These are phyloP conservation scores for Rossbeevera mucosa DNA, from an alignment of 768 basidiomycete species.

Conservation along the genomic window DNA sequence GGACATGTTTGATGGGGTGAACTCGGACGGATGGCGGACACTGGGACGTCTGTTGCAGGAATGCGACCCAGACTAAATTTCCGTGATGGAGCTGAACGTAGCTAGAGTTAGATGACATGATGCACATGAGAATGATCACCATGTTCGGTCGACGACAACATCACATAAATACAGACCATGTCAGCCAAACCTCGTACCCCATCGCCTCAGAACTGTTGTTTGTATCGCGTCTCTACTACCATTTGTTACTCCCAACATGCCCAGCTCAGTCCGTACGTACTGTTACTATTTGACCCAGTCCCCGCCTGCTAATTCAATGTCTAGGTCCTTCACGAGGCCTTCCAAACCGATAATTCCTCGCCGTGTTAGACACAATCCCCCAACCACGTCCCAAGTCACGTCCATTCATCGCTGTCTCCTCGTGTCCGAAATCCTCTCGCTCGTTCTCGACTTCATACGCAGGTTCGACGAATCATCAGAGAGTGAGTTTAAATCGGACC, in stretches of 20 bases:
- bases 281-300: background rate
- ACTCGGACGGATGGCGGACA: background rate
- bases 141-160: too few species aligned
- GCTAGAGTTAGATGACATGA: too few species aligned
- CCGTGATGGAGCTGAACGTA: too few species aligned
- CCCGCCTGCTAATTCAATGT: background rate
- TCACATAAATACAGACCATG: background rate
- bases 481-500: conserved; percentile 11
- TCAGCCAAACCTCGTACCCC: background rate
- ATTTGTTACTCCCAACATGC: background rate
- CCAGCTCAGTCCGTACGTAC: conserved; percentile 5
- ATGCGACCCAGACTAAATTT: too few species aligned
- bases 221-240: background rate
- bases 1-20: background rate
- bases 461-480: conserved; percentile 21
- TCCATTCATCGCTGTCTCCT: conserved; percentile 22
- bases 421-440: conserved; percentile 17
- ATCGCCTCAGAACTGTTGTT: background rate
- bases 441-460: conserved; percentile 21
- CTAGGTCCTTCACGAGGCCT: conserved; percentile 1
- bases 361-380: background rate
- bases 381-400: background rate
- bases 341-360: background rate
- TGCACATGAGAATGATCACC: too few species aligned
- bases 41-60: background rate